Base-by-base conservation (phyloP, 2,329 filamentous ascomycete species). In the Clathrospora elynae region DNA sequence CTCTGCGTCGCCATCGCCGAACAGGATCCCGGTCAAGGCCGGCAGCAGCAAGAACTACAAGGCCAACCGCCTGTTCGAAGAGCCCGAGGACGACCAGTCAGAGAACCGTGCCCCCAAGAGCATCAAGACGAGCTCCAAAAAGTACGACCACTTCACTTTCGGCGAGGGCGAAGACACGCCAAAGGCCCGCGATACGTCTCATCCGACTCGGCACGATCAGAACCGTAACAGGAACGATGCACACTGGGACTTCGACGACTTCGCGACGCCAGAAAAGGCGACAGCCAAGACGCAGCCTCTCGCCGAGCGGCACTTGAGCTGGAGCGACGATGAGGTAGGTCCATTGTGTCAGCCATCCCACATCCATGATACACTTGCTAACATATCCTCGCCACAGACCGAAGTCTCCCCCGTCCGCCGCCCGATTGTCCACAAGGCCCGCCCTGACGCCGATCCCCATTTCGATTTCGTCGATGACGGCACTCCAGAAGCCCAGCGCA, bases 191-290 rank as follows among this genome's bases (percentile, higher is more conserved):
- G 65, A 64, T 42, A 56, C 50, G 73, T 85, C 89, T 65, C 75
- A 78, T 46, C 84, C 84, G 52, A 85, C 36, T 17, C 30, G 30
- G 29, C 38, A 46, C 13, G 29, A 32, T 23, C 42, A 46, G 37
- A 24, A 32, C 14, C 43, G 43, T 33, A 42, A 20, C 38, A 36
- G 34, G 32, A 46, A 46, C 28, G 38, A 35, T 9, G 43, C 43
- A n/a, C 43, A 88, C 50, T 96, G 92, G 90, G 83, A 84, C 34
- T 97, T 97, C 70, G 83, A 89, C 49, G 90, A 96, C 71, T 95
- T 95, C 60, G 75, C 76, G 11, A 96, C 91, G 0, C 92, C 92
- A 0, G 80, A 86, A 53, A 96, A 95, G 77, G 76, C 82, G 33
- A 77, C 80, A 4, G 73, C 78, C 31, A 87, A 86, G 68, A 68